These are phyloP conservation scores for Komagataella phaffii DNA, from an alignment of 805 yeast species.

Conservation along the genomic window DNA sequence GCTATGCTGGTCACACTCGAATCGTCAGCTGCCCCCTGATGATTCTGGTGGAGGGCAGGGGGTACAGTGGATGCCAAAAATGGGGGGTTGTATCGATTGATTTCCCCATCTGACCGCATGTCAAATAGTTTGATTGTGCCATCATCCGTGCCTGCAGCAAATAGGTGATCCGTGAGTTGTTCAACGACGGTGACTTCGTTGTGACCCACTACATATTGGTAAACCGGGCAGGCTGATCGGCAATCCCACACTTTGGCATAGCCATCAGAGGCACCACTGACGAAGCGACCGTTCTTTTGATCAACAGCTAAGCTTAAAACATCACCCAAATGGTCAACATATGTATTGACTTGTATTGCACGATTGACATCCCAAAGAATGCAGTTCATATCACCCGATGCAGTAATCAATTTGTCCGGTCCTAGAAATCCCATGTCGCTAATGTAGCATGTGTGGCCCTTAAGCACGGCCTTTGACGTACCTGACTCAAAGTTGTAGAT, in stretches of 20 bases:
- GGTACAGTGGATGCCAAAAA: constrained; percentile 1
- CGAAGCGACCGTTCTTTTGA: constrained; percentile 17
- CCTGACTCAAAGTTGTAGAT: constrained; percentile 32
- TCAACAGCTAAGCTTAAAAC: constrained; percentile 34
- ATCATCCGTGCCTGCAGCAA: constrained; percentile 71
- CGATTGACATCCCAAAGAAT: constrained; percentile 67
- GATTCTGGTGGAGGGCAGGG: constrained; percentile 12
- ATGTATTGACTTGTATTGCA: constrained; percentile 38
- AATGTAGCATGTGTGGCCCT: constrained; percentile 76
- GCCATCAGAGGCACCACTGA: constrained; percentile 63
- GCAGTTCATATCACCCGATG: constrained; percentile 76
- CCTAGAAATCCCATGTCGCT: constrained; percentile 60
- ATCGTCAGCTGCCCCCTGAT: constrained; percentile 27
- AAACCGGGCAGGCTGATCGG: constrained; percentile 24
- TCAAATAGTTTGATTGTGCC: constrained; percentile 62
- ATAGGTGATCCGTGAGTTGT: constrained; percentile 55
- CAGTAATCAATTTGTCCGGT: constrained; percentile 44
- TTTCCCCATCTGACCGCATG: constrained; percentile 60
- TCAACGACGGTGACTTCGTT: constrained; percentile 49
- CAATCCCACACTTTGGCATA: constrained; percentile 54
- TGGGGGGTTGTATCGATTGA: constrained; percentile 26
- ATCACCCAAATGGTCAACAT: constrained; percentile 60
- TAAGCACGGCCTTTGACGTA: constrained; percentile 31
- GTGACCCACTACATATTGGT: constrained; percentile 36
- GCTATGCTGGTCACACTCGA: constrained; percentile 67